Base-by-base conservation (phyloP, 192 early-diverging fungal species). In the Coemansia sp. region DNA sequence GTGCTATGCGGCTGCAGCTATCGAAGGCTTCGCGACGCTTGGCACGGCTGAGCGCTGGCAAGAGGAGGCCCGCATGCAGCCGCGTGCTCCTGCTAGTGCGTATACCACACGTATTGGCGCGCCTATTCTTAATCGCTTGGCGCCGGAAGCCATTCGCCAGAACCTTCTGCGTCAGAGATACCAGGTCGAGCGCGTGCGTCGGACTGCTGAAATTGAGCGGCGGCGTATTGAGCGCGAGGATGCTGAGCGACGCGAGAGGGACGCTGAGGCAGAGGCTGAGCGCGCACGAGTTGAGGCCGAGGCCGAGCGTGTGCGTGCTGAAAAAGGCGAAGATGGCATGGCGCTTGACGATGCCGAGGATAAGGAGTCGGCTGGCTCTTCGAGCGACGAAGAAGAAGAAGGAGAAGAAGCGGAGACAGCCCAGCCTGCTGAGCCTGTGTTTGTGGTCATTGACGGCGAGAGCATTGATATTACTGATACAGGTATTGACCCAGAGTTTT, bases 401-500 rank as follows among this genome's bases (percentile, higher is more conserved):
- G n/a, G n/a, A n/a, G n/a, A 34, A 3, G 61, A 18, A 1, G 72
- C 64, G 6, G 66, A 62, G 24, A 55, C 46, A 7, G 60, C 31
- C 22, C 40, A 24, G 50, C 44, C 62, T 29, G 49, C 22, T 5
- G 64, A 66, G 60, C 62, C 77, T 0, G 80, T 85, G 34, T 74
- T 74, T 44, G 87, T 97, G 0, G 90, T 82, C 41, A 87, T 99
- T 40, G 87, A 92, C 72, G 97, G 96, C 3, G 84, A 88, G 41
- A 67, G 85, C 67, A 85, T 97, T 0, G 96, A 99, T 66, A 95
- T 99, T 43, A 93, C 95, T 1, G 95, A 94, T 22, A 92, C 92
- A 18, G 97, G 95, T 10, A 99, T 99, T 49, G 97, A 99, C 70
- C 87, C 89, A 5, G 91, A 91, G 68, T 99, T 99, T 76, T 83